Conservation (phyloP, 805 yeast genomes). For the Starmerella davenportii region DNA sequence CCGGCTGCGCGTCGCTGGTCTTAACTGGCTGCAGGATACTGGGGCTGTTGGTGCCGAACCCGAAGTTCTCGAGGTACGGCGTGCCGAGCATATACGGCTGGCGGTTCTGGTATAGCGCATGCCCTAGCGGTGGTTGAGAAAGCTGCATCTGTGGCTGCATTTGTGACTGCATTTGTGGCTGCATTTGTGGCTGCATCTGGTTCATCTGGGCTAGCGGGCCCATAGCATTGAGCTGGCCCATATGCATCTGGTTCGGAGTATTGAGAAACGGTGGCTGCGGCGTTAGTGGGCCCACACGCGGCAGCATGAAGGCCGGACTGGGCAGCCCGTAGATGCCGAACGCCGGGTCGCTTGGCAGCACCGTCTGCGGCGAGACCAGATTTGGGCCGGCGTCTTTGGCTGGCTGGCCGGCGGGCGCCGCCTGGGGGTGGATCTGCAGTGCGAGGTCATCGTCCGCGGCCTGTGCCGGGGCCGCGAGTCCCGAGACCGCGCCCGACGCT, state of each 20-base stretch:
- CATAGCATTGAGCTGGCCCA: background rate
- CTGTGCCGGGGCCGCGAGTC: background rate
- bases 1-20: background rate
- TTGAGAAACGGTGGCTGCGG: slow-evolving; percentile 1
- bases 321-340: slow-evolving; percentile 1
- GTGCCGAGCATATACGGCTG: slow-evolving; percentile 2
- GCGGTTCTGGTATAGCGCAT: background rate
- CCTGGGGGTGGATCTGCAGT: background rate
- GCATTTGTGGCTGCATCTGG: background rate
- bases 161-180: background rate
- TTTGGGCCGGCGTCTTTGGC: background rate
- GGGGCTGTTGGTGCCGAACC: background rate
- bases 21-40: background rate
- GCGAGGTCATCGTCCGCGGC: background rate
- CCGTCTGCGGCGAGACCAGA: background rate
- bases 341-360: background rate
- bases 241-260: background rate
- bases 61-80: slow-evolving; percentile 2
- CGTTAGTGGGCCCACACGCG: slow-evolving; percentile 6
- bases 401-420: background rate
- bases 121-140: background rate
- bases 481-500: background rate
- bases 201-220: background rate
- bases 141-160: background rate
- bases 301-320: slow-evolving; percentile 5